phyloP scores from a whole-genome alignment of 169 alveolate genomes.

The Babesia bovis region DNA sequence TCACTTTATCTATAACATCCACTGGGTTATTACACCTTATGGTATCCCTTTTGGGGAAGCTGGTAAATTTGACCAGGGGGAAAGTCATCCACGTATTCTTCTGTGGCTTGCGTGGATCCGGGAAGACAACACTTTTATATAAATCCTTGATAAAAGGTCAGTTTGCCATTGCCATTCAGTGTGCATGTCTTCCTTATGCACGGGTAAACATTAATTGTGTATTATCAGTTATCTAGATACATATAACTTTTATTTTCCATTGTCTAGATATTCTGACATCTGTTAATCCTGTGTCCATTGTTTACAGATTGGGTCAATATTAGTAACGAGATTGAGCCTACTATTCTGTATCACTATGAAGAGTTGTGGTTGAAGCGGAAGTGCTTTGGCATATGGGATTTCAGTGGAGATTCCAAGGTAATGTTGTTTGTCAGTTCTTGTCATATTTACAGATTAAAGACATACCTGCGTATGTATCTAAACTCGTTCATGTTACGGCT shows the following conservation, averaged over 20 bases:
- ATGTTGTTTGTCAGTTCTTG: not conserved
- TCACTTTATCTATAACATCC: not conserved
- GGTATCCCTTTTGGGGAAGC: conserved; percentile 19
- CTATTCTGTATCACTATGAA: conserved; percentile 61
- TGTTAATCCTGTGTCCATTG: no score
- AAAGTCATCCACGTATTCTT: conserved; percentile 42
- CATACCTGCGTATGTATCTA: conserved; percentile 41
- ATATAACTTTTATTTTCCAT: no score
- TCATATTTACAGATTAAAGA: conserved; percentile 17
- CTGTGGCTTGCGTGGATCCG: conserved; percentile 64
- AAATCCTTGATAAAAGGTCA: conserved; percentile 54
- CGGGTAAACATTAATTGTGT: no score
- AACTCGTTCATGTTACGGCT: conserved; percentile 48
- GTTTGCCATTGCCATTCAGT: conserved; percentile 8
- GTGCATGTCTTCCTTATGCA: no score
- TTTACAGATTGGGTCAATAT: conserved; percentile 47
- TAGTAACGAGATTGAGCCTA: conserved; percentile 41
- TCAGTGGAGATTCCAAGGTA: conserved; percentile 61
- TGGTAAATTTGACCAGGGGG: conserved; percentile 11
- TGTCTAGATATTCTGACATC: no score
- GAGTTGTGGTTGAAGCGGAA: conserved; percentile 25
- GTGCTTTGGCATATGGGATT: conserved; percentile 63
- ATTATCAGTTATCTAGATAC: no score
- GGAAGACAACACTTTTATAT: conserved; percentile 63
- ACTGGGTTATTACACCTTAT: not conserved